Conservation (phyloP, 2,329 filamentous ascomycete species). For the Fusarium cyanostomum region DNA sequence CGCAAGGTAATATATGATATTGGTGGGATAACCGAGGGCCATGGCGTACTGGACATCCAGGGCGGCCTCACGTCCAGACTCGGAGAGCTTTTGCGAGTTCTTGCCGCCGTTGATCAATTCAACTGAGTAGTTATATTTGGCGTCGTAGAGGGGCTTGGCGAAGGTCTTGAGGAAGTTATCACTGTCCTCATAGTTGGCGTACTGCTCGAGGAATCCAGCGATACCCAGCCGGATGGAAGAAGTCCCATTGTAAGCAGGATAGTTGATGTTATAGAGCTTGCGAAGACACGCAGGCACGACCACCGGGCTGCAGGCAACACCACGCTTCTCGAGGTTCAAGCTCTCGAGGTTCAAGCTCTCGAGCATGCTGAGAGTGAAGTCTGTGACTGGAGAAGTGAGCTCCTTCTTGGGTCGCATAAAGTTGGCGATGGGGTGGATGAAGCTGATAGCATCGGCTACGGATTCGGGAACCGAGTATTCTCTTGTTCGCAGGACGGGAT, state of each 20-base stretch:
- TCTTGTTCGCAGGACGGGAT: slow-evolving; percentile 54
- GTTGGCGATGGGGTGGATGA: slow-evolving; percentile 59
- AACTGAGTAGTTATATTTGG: slow-evolving; percentile 53
- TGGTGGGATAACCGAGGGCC: slow-evolving; percentile 55
- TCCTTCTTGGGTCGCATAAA: slow-evolving; percentile 57
- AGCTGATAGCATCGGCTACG: slow-evolving; percentile 53
- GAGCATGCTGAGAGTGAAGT: slow-evolving; percentile 12
- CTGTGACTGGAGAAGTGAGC: slow-evolving; percentile 29
- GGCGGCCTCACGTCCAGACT: slow-evolving; percentile 56
- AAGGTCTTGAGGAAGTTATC: slow-evolving; percentile 50
- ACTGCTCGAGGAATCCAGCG: slow-evolving; percentile 61
- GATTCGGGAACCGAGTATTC: slow-evolving; percentile 56
- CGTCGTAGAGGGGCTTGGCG: slow-evolving; percentile 48
- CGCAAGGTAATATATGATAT: slow-evolving; percentile 56
- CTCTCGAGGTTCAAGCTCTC: slow-evolving; percentile 7
- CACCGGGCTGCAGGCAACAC: slow-evolving; percentile 44
- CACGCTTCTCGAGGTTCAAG: slow-evolving; percentile 32
- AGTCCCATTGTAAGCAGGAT: slow-evolving; percentile 40
- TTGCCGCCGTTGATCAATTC: slow-evolving; percentile 54
- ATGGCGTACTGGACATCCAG: slow-evolving; percentile 61
- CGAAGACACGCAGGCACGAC: slow-evolving; percentile 54
- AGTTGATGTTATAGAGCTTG: slow-evolving; percentile 57
- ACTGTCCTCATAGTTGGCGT: slow-evolving; percentile 56
- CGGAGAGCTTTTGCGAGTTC: slow-evolving; percentile 52
- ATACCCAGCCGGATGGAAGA: slow-evolving; percentile 56